Conservation (phyloP, 768 basidiomycete genomes). For the Mycena haematopus region DNA sequence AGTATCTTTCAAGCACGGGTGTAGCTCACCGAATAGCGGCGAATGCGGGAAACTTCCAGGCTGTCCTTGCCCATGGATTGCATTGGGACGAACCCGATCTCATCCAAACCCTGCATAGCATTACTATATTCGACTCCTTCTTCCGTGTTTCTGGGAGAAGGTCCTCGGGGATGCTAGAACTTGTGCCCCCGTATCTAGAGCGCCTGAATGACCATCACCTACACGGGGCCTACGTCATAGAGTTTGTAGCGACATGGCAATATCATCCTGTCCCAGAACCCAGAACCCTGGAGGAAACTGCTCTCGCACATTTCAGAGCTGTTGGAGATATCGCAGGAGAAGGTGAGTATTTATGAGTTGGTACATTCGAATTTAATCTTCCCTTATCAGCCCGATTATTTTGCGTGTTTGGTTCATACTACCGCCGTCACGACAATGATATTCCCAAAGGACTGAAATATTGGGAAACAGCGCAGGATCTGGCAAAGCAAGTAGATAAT, state of each 20-base stretch:
- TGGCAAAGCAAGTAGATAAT: not conserved
- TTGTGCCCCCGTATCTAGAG: constrained; percentile 5
- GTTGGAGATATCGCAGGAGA: constrained; percentile 9
- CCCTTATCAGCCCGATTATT: not conserved
- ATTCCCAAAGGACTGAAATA: constrained; percentile 14
- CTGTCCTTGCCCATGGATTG: constrained; percentile 16
- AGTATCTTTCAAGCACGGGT: constrained; percentile 16
- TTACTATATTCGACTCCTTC: constrained; percentile 12
- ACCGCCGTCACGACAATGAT: constrained; percentile 11
- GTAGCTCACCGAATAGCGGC: constrained; percentile 6
- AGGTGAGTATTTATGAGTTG: constrained; percentile 9
- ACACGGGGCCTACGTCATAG: constrained; percentile 3
- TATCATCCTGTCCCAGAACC: constrained; percentile 15
- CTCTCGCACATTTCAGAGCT: constrained; percentile 6
- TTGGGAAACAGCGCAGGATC: not conserved
- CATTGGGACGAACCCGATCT: constrained; percentile 18
- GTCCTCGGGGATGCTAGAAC: constrained; percentile 9
- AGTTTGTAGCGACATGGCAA: constrained; percentile 5
- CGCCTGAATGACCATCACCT: constrained; percentile 4
- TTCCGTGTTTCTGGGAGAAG: constrained; percentile 4
- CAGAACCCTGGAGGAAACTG: not conserved
- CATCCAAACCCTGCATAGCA: constrained; percentile 14
- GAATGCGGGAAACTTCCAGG: constrained; percentile 17
- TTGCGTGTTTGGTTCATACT: constrained; percentile 8
- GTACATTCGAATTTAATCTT: not conserved